Percentiles rank a stretch among this genome's conserved stretches.
Conservation (phyloP, 805 yeast species). For the Teunomyces pallodes region DNA sequence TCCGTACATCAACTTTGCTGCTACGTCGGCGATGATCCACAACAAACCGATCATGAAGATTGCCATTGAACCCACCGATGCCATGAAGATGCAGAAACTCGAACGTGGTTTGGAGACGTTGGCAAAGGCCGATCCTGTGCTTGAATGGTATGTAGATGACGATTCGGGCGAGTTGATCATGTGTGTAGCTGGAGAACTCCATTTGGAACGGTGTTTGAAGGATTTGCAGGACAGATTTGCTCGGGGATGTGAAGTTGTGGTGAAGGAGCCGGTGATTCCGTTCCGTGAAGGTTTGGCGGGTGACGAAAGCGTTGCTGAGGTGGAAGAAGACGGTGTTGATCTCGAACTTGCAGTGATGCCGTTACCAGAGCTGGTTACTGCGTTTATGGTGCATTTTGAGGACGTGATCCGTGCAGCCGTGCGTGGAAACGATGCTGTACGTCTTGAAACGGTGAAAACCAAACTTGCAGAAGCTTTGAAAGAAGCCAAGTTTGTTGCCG, state of each 20-base stretch:
- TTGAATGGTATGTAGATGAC: slow-evolving; percentile 72
- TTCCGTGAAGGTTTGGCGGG: slow-evolving; percentile 80
- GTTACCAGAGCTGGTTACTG: slow-evolving; percentile 48
- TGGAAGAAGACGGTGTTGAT: slow-evolving; percentile 29
- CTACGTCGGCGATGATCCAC: slow-evolving; percentile 46
- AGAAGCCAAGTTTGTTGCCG: slow-evolving; percentile 9
- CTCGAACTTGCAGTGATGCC: slow-evolving; percentile 59
- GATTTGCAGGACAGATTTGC: slow-evolving; percentile 92
- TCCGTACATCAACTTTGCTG: slow-evolving; percentile 65
- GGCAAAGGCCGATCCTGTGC: slow-evolving; percentile 92
- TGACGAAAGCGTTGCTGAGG: slow-evolving; percentile 35
- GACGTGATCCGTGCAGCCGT: slow-evolving; percentile 39
- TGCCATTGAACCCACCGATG: slow-evolving; percentile 92
- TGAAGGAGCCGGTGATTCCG: slow-evolving; percentile 92
- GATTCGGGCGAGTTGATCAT: slow-evolving; percentile 92
- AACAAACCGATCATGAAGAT: slow-evolving; percentile 93
- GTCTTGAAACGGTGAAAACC: slow-evolving; percentile 6
- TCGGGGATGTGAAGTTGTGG: slow-evolving; percentile 72
- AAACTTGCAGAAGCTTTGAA: too few relatives aligned
- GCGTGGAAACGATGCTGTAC: slow-evolving; percentile 13
- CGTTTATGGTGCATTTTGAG: slow-evolving; percentile 49
- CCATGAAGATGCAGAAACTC: slow-evolving; percentile 70
- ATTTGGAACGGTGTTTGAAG: slow-evolving; percentile 88
- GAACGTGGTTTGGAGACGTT: slow-evolving; percentile 76
- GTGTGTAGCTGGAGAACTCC: slow-evolving; percentile 96